Base-by-base conservation (phyloP, 2,329 filamentous ascomycete species). In the Aspergillus niger region DNA sequence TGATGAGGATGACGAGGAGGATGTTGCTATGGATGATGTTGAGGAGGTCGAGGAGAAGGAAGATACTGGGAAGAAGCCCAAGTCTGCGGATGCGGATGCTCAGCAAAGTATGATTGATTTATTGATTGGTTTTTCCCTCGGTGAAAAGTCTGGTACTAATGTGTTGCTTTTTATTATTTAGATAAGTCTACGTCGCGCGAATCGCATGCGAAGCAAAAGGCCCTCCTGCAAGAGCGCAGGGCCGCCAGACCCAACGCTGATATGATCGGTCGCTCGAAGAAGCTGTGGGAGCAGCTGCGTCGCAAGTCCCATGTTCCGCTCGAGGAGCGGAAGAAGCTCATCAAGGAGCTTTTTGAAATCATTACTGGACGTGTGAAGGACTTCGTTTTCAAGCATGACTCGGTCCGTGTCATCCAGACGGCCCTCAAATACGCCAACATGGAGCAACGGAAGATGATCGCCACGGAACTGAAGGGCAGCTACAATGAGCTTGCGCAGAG, bases 351-450 rank as follows among this genome's bases (percentile, higher is more conserved):
- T 26, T 98, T 96, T 76, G 84, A 85, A 59, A 96, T 99, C 72
- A 91, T 97, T 70, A 95, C 91, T 24, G 94, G 93, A 56, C 87
- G 91, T 60, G 90, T 98, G 70, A 92, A 91, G 77, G 95, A 98
- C 64, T 97, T 98, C 68, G 94, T 97, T 20, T 91, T 99, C 80
- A 99, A 99, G 85, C 95, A 99, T 77, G 95, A 99, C 75, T 91
- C 92, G 38, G 94, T 97, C n/a, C 87, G 95, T 68, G 92, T 97
- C 44, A 90, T 99, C 26, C 95, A 99, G 80, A 97, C 93, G 11
- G 95, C 94, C 39, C 86, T 99, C 79, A 99, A 99, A 78, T 99
- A 99, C 78, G 90, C 92, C 51, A 96, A 89, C 49, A 83, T 87
- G 58, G 89, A 91, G 62, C 93, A 97, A 79, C 86, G 91, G 72